A percentile compares a stretch with the other conserved stretches of the same genome.
Evolutionary conservation across 2,329 filamentous ascomycete species (phyloP).

Genomic region (Thelonectria olida): DNA sequence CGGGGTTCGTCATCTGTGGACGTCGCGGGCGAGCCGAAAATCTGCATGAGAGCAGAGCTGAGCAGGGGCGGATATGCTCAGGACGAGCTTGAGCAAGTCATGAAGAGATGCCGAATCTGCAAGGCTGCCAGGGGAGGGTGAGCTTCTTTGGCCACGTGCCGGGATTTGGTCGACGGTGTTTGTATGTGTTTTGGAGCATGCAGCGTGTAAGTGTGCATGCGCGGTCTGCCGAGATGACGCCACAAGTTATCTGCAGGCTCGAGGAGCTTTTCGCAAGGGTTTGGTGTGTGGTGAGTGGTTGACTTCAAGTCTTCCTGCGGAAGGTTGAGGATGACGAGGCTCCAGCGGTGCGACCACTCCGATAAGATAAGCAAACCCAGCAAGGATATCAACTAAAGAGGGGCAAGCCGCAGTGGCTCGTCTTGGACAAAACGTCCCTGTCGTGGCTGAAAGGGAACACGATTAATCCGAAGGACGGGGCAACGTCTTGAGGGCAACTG

Average conservation of each 20-base stretch:
- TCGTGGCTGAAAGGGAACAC: too few relatives aligned
- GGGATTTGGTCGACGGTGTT: background rate
- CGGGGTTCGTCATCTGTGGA: constrained; percentile 46
- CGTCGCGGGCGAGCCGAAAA: constrained; percentile 34
- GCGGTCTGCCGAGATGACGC: background rate
- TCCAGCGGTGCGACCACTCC: background rate
- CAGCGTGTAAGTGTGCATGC: background rate
- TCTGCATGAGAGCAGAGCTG: constrained; percentile 36
- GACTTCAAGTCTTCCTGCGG: background rate
- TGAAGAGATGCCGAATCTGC: constrained; percentile 22
- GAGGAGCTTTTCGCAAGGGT: background rate
- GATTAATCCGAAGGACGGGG: too few relatives aligned
- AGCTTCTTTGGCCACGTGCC: background rate
- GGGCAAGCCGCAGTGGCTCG: too few relatives aligned
- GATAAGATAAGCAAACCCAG: background rate
- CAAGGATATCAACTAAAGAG: too few relatives aligned
- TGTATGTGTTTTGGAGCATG: background rate
- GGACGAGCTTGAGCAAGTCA: constrained; percentile 38
- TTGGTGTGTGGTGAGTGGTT: constrained; percentile 2
- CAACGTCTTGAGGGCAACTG: too few relatives aligned
- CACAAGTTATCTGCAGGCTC: background rate
- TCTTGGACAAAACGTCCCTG: too few relatives aligned
- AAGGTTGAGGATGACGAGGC: constrained; percentile 1
- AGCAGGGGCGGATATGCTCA: constrained; percentile 27
- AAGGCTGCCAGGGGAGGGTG: background rate